phyloP scores from a whole-genome alignment of 2,329 filamentous ascomycete genomes.

The Aspergillus chevalieri region DNA sequence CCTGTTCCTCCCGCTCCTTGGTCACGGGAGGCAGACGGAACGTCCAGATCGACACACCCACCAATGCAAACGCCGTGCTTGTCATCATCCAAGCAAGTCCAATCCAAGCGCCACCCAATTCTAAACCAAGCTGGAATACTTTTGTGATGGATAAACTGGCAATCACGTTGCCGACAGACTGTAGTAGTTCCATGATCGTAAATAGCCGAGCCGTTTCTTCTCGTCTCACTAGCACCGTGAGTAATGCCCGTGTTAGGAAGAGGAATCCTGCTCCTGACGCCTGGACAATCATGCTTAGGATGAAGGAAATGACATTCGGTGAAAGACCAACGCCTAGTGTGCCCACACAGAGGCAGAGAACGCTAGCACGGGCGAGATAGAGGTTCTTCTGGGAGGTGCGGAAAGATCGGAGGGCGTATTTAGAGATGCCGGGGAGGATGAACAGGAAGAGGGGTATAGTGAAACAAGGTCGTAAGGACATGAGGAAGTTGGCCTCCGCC shows the following conservation, averaged over 20 bases:
- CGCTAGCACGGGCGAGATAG: conserved; percentile 40
- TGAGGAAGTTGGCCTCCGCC: conserved; percentile 37
- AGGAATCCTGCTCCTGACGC: conserved; percentile 45
- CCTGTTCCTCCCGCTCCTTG: background rate
- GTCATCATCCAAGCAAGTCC: conserved; percentile 44
- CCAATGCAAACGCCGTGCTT: conserved; percentile 26
- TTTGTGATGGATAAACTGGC: conserved; percentile 43
- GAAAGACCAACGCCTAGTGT: conserved; percentile 44
- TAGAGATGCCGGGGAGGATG: conserved; percentile 39
- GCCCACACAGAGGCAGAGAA: conserved; percentile 39
- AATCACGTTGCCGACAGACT: conserved; percentile 43
- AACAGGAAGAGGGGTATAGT: conserved; percentile 44
- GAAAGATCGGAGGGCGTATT: conserved; percentile 31
- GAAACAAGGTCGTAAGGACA: conserved; percentile 43
- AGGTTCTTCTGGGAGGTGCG: conserved; percentile 41
- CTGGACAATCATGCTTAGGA: conserved; percentile 43
- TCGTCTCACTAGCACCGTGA: conserved; percentile 44
- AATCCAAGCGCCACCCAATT: conserved; percentile 42
- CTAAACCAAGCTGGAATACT: conserved; percentile 43
- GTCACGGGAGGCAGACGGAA: conserved; percentile 17
- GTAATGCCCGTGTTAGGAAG: conserved; percentile 41
- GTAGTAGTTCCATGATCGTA: conserved; percentile 45
- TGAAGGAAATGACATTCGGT: conserved; percentile 35
- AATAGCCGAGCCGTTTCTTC: conserved; percentile 46
- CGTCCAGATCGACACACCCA: conserved; percentile 23